Evolutionary conservation across 768 basidiomycete genomes (phyloP), one percentile per base, ranked within the genome.

Genomic region (Phylloporus sp.): DNA sequence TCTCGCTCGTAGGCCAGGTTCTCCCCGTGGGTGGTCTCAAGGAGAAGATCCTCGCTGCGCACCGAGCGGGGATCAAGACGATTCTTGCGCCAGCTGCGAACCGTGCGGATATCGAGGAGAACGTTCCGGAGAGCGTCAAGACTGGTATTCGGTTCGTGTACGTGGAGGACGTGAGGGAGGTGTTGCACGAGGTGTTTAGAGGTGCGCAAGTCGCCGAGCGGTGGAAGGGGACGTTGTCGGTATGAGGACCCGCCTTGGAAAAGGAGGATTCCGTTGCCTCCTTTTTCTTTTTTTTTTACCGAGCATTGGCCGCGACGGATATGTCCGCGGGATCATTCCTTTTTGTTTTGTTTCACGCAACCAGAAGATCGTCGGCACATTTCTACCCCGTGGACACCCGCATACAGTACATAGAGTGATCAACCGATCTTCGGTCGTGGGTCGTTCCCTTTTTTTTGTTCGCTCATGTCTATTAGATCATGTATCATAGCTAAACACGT

Each of bases 61-160:
- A 99, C 62, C 83, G 96, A 15, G 92, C 96, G 1, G 93, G 92
- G 4, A 96, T 98, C 73, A 93, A 86, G 70, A 94, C 86, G 0
- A 87, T 92, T 56, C 66, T 94, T 7, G 87, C 87, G 0, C 91
- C 92, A 0, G 83, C 78, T 22, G 94, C 88, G 3, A 95, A 95
- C 65, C 82, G 84, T 21, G 84, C 90, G 0, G 95, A 98, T 60
- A 94, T 99, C 26, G 92, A 97, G 69, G 92, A 93, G 73, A 98
- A 98, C 62, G 95, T 98, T 0, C 93, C 92, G 0, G 85, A 84
- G 57, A 93, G 91, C 58, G 94, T 97, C 54, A 97, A 97, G 77
- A 84, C 82, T 6, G 95, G 94, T 18, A 93, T 98, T 49, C 79
- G 82, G 38, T 92, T 99, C 54, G 90, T 97, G 50, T 98, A 95